Evolutionary conservation across 768 basidiomycete genomes (phyloP).

Genomic region (Suillus lakei): DNA sequence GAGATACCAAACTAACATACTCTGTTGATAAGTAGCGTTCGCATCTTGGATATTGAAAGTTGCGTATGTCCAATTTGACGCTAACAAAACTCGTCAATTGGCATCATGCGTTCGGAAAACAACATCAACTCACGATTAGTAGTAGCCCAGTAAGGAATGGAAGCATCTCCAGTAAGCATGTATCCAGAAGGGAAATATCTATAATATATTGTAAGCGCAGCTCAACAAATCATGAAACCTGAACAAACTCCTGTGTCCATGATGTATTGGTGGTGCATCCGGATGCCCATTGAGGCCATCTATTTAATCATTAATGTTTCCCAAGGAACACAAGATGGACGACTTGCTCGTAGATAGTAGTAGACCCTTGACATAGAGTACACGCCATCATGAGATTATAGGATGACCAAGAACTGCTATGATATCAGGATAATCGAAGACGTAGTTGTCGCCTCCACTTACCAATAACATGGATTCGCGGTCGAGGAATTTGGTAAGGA

Average conservation of each 20-base stretch:
- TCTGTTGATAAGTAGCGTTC: background rate
- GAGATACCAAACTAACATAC: conserved; percentile 15
- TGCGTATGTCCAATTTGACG: conserved; percentile 37
- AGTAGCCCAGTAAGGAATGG: conserved; percentile 54
- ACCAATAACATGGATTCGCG: conserved; percentile 35
- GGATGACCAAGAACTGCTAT: conserved; percentile 55
- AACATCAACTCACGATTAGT: conserved; percentile 47
- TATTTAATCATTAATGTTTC: conserved; percentile 4
- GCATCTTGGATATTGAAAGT: conserved; percentile 39
- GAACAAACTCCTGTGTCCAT: background rate
- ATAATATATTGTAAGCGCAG: background rate
- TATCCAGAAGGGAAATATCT: conserved; percentile 47
- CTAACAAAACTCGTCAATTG: conserved; percentile 27
- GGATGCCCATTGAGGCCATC: conserved; percentile 24
- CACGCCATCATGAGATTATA: conserved; percentile 62
- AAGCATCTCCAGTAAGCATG: conserved; percentile 32
- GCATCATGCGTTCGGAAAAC: background rate
- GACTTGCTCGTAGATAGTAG: conserved; percentile 37
- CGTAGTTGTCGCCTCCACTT: background rate
- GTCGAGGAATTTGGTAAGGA: conserved; percentile 27
- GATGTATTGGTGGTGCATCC: background rate
- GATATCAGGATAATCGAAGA: background rate
- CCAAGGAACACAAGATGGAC: background rate
- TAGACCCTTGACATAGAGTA: conserved; percentile 49
- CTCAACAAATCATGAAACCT: background rate